These are phyloP conservation scores for Garcia nutans DNA, from an alignment of 345 rosid genomes.

Conservation along the genomic window DNA sequence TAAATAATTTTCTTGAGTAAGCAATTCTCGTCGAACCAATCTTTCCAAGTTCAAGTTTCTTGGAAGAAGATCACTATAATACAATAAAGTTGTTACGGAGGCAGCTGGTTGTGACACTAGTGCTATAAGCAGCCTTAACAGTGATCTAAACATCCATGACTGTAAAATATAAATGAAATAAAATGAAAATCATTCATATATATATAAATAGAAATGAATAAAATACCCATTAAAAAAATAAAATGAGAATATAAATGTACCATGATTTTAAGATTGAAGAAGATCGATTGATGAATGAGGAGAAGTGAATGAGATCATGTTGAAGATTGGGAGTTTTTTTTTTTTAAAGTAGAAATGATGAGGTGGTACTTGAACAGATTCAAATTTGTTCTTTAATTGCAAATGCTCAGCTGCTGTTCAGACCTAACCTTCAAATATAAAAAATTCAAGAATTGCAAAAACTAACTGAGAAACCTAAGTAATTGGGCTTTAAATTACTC, in stretches of 20 bases:
- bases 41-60: constrained; percentile 27
- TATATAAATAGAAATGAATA: no score
- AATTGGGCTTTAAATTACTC: constrained; percentile 1
- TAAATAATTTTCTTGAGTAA: constrained; percentile 21
- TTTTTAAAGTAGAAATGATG: no score
- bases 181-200: not conserved
- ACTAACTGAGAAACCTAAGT: constrained; percentile 12
- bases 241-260: constrained; percentile 2
- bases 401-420: constrained; percentile 19
- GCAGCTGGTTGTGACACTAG: constrained; percentile 24
- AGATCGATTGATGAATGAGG: not conserved
- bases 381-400: not conserved
- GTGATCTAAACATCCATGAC: constrained; percentile 22
- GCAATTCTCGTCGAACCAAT: constrained; percentile 26
- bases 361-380: not conserved
- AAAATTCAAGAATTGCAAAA: not conserved
- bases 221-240: not conserved
- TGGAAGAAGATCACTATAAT: constrained; percentile 32
- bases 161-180: not conserved
- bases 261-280: constrained; percentile 11
- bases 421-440: constrained; percentile 25
- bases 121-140: constrained; percentile 4
- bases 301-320: not conserved
- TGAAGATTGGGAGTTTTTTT: not conserved
- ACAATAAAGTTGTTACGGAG: constrained; percentile 26